A percentile compares a stretch with the other conserved stretches of the same genome.
Conservation (phyloP, 768 basidiomycete genomes). For the Rickenella mellea region DNA sequence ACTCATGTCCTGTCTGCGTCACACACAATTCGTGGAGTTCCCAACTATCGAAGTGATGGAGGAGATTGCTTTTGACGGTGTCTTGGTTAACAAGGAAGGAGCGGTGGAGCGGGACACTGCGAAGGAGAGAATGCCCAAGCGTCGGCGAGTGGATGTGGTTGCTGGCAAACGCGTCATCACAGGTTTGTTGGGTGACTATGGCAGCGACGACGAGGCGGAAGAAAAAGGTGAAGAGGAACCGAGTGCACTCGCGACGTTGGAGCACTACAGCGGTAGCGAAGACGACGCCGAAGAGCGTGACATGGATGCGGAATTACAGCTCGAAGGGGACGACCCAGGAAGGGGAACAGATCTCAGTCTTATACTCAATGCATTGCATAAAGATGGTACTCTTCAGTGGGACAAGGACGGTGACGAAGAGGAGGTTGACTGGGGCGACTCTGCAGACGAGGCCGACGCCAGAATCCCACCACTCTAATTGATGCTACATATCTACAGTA, state of each 20-base stretch:
- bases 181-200: conserved; percentile 53
- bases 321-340: conserved; percentile 12
- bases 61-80: conserved; percentile 46
- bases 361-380: neutral
- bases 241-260: conserved; percentile 31
- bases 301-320: conserved; percentile 12
- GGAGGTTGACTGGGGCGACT: conserved; percentile 23
- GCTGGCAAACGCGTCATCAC: conserved; percentile 47
- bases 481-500: too few species aligned
- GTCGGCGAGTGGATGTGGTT: conserved; percentile 42
- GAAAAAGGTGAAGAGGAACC: conserved; percentile 17
- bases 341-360: neutral
- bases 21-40: conserved; percentile 72
- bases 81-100: conserved; percentile 48
- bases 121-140: conserved; percentile 36
- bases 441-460: conserved; percentile 27
- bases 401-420: conserved; percentile 25
- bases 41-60: conserved; percentile 76
- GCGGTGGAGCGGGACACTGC: conserved; percentile 24
- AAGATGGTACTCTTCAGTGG: conserved; percentile 6
- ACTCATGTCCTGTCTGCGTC: conserved; percentile 38
- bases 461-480: conserved; percentile 1
- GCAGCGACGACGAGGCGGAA: conserved; percentile 35
- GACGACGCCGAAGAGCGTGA: conserved; percentile 15
- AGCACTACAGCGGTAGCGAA: conserved; percentile 43